Percentiles rank a stretch among this genome's conserved stretches.
Evolutionary conservation across 768 basidiomycete species (phyloP).

Genomic region (Trametes villosa): DNA sequence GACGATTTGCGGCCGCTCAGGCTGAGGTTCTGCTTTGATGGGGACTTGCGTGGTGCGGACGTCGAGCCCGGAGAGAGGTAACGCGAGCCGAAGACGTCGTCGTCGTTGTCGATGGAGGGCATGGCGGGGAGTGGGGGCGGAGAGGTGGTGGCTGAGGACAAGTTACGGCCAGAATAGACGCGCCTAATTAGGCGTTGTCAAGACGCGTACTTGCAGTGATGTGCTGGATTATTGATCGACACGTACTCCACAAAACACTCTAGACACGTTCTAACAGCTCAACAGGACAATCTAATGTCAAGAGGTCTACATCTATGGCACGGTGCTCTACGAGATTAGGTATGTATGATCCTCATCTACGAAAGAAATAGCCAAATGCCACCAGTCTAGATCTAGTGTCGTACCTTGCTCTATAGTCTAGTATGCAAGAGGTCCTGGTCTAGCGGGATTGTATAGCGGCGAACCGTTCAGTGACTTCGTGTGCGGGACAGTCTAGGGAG

Average conservation of each 20-base stretch:
- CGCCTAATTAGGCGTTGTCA: conserved; percentile 4
- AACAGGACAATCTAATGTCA: neutral
- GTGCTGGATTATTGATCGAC: neutral
- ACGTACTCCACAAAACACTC: too few species aligned
- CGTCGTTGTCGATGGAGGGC: conserved; percentile 24
- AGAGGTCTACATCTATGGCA: neutral
- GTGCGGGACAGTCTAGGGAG: conserved; percentile 7
- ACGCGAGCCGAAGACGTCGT: conserved; percentile 33
- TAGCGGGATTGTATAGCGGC: neutral
- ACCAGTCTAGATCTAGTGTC: neutral
- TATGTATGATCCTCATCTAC: neutral
- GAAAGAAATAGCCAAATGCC: neutral
- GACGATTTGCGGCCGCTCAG: conserved; percentile 50
- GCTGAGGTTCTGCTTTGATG: conserved; percentile 35
- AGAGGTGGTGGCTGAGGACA: conserved; percentile 21
- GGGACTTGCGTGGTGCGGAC: conserved; percentile 33
- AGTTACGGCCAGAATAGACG: conserved; percentile 21
- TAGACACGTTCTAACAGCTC: too few species aligned
- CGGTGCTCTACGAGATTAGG: neutral
- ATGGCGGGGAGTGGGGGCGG: conserved; percentile 10
- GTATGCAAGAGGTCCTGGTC: neutral
- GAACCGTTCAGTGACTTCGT: conserved; percentile 12
- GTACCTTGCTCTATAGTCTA: neutral
- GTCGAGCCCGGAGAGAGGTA: conserved; percentile 34
- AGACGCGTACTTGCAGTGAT: neutral